These are phyloP conservation scores for Fusarium nanum DNA, from an alignment of 2,329 filamentous ascomycete species.

Conservation along the genomic window DNA sequence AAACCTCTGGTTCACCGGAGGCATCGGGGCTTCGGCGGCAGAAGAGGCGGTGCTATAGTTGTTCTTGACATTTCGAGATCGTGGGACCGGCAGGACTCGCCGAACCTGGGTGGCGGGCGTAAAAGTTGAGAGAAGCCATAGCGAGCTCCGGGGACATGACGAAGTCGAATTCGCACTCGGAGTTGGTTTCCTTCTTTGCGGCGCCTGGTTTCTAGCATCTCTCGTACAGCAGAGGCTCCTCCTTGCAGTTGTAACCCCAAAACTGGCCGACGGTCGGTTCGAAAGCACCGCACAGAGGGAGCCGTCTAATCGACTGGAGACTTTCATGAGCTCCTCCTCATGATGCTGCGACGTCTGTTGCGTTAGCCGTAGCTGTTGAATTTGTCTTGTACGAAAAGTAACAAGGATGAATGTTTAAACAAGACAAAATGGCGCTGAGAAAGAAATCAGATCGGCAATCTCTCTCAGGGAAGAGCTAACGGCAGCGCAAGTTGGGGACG, in stretches of 20 bases:
- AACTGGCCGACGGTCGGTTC: conserved; percentile 55
- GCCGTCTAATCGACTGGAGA: conserved; percentile 68
- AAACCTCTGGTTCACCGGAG: conserved; percentile 20
- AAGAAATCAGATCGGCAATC: conserved; percentile 35
- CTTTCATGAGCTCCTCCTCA: conserved; percentile 70
- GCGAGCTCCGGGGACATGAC: conserved; percentile 51
- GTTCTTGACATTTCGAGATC: conserved; percentile 37
- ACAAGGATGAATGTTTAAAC: not conserved
- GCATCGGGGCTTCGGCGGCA: conserved; percentile 30
- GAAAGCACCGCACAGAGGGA: conserved; percentile 68
- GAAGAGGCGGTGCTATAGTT: conserved; percentile 46
- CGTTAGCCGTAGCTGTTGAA: conserved; percentile 19
- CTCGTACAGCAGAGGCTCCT: conserved; percentile 43
- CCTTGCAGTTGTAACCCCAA: conserved; percentile 43
- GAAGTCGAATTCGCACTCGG: conserved; percentile 10
- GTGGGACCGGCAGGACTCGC: conserved; percentile 26
- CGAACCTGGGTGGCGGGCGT: conserved; percentile 43
- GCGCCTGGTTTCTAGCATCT: conserved; percentile 33
- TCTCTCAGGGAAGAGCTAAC: conserved; percentile 38
- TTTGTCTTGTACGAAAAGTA: not conserved
- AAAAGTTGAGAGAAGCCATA: conserved; percentile 59
- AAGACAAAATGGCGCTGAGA: conserved; percentile 19
- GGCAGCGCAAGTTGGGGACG: conserved; percentile 37
- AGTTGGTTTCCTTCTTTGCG: conserved; percentile 11
- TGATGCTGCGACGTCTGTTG: conserved; percentile 50